Conservation (phyloP, 768 basidiomycete genomes). For the Crassisporium funariophilum region DNA sequence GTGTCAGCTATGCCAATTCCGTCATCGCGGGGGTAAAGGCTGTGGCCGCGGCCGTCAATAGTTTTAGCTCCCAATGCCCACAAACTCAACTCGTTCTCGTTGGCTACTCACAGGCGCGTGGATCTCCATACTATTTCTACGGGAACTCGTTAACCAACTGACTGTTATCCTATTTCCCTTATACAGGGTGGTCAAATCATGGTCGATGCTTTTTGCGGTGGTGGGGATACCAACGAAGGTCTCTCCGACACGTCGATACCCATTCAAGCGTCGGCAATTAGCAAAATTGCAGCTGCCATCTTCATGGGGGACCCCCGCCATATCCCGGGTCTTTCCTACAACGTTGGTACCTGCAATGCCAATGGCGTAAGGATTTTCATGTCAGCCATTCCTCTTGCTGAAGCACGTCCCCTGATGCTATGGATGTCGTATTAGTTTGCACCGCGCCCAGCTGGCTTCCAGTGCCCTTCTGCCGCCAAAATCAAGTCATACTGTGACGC, state of each 20-base stretch:
- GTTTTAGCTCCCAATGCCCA: slow-evolving; percentile 34
- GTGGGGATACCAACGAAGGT: slow-evolving; percentile 34
- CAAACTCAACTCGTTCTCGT: slow-evolving; percentile 33
- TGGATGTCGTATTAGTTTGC: slow-evolving; percentile 33
- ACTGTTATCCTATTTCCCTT: too few species aligned
- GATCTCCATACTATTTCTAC: background rate
- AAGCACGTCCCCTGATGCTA: background rate
- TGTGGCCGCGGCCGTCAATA: slow-evolving; percentile 32
- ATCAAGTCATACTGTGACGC: slow-evolving; percentile 37
- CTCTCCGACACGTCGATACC: slow-evolving; percentile 30
- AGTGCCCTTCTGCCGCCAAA: slow-evolving; percentile 29
- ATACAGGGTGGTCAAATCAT: slow-evolving; percentile 35
- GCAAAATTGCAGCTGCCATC: slow-evolving; percentile 35
- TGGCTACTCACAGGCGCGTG: slow-evolving; percentile 34
- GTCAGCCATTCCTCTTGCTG: background rate
- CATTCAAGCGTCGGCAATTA: slow-evolving; percentile 28
- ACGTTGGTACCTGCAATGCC: slow-evolving; percentile 35
- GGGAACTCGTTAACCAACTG: background rate
- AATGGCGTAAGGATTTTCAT: slow-evolving; percentile 25
- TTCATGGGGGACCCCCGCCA: slow-evolving; percentile 37
- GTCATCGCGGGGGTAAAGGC: slow-evolving; percentile 30
- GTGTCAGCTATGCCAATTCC: slow-evolving; percentile 34
- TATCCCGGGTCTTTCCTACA: slow-evolving; percentile 33
- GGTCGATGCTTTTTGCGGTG: slow-evolving; percentile 36
- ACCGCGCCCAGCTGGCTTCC: slow-evolving; percentile 34